phyloP scores from a whole-genome alignment of 768 basidiomycete species.

The Macrolepiota fuliginosa region DNA sequence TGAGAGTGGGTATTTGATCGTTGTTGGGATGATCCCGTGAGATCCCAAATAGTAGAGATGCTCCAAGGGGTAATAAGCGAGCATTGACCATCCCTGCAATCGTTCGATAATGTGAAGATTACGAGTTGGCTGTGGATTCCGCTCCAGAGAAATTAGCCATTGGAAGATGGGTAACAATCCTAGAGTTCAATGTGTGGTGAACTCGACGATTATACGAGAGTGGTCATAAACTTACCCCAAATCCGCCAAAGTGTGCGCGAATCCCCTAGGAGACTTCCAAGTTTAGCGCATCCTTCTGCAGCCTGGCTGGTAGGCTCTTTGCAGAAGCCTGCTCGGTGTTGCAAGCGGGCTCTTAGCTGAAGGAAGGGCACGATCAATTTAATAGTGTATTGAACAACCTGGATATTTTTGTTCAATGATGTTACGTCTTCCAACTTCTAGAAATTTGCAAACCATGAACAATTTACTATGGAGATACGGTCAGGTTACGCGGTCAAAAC shows the following conservation, averaged over 20 bases:
- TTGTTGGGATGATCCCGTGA: conserved; percentile 57
- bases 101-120: conserved; percentile 75
- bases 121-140: conserved; percentile 67
- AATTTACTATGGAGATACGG: conserved; percentile 51
- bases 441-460: conserved; percentile 53
- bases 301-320: conserved; percentile 49
- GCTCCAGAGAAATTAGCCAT: conserved; percentile 76
- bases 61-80: conserved; percentile 77
- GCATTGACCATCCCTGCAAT: conserved; percentile 77
- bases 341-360: conserved; percentile 64
- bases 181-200: conserved; percentile 22
- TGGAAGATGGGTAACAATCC: conserved; percentile 78
- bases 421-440: neutral
- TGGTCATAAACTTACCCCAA: conserved; percentile 57
- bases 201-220: neutral
- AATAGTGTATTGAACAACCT: conserved; percentile 74
- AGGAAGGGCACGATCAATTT: conserved; percentile 71
- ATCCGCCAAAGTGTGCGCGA: conserved; percentile 74
- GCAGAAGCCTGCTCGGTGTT: conserved; percentile 61
- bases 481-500: conserved; percentile 9
- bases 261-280: conserved; percentile 58
- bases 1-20: conserved; percentile 44
- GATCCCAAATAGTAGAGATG: conserved; percentile 67
- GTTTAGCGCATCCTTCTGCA: conserved; percentile 50
- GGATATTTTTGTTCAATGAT: neutral